Conservation (phyloP, 2,329 filamentous ascomycete species). For the Diaporthe longicolla region DNA sequence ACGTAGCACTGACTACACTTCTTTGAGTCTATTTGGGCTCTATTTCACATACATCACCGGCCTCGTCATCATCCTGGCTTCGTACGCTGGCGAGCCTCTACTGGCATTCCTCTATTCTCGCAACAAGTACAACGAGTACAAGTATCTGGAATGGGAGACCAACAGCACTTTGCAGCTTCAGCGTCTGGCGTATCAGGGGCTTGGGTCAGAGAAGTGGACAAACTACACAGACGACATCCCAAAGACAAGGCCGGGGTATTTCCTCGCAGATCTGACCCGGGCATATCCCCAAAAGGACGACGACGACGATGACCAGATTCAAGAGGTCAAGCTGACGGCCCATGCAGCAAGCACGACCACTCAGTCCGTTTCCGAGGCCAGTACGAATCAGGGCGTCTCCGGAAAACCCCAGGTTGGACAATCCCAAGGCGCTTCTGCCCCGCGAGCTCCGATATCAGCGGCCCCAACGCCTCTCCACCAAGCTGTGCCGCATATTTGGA, state of each 20-base stretch:
- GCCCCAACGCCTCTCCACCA: background rate
- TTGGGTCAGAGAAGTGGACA: constrained; percentile 22
- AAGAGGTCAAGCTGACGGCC: background rate
- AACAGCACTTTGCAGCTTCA: constrained; percentile 21
- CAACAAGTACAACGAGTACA: constrained; percentile 41
- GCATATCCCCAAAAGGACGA: background rate
- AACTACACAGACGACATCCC: constrained; percentile 5
- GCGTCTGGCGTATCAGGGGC: constrained; percentile 21
- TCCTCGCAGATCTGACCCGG: constrained; percentile 3
- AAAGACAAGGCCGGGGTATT: constrained; percentile 16
- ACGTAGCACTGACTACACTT: constrained; percentile 41
- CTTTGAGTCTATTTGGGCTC: constrained; percentile 49
- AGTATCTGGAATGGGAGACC: constrained; percentile 43
- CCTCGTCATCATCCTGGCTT: constrained; percentile 41
- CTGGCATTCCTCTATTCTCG: constrained; percentile 30
- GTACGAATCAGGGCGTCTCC: background rate
- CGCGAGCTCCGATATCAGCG: background rate
- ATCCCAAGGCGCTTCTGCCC: background rate
- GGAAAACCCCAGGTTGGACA: background rate
- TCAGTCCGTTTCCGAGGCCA: background rate
- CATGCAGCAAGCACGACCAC: background rate
- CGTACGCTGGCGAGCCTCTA: constrained; percentile 42
- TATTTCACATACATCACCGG: constrained; percentile 45
- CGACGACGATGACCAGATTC: too few species aligned
- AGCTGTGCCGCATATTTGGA: background rate